These are phyloP conservation scores for Metarhizium robertsii DNA, from an alignment of 2,329 filamentous ascomycete genomes.

Conservation along the genomic window DNA sequence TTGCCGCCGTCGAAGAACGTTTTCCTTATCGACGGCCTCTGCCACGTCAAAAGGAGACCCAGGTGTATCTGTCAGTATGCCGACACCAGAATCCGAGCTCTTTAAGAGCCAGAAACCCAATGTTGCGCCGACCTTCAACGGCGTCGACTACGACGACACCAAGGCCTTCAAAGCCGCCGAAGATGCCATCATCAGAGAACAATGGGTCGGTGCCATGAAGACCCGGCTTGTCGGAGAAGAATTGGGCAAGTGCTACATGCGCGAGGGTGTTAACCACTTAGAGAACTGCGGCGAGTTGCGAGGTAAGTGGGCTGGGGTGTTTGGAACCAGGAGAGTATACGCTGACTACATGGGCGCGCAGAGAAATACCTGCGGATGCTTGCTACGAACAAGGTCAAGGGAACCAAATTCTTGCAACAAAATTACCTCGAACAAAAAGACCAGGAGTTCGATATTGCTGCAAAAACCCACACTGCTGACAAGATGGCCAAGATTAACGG, in stretches of 20 bases:
- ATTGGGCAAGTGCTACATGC: slow-evolving; percentile 76
- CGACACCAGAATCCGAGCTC: slow-evolving; percentile 70
- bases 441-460: slow-evolving; percentile 26
- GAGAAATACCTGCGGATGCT: slow-evolving; percentile 73
- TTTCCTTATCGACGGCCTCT: slow-evolving; percentile 8
- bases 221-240: slow-evolving; percentile 72
- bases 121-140: slow-evolving; percentile 75
- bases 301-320: slow-evolving; percentile 40
- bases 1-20: neutral
- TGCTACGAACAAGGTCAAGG: slow-evolving; percentile 67
- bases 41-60: slow-evolving; percentile 4
- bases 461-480: slow-evolving; percentile 30
- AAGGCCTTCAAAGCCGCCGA: slow-evolving; percentile 73
- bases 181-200: slow-evolving; percentile 73
- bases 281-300: slow-evolving; percentile 76
- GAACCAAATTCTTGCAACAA: slow-evolving; percentile 70
- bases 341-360: slow-evolving; percentile 24
- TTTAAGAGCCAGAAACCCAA: slow-evolving; percentile 80
- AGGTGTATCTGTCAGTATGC: slow-evolving; percentile 43
- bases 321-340: too few species aligned
- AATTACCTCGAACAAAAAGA: slow-evolving; percentile 57
- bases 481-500: slow-evolving; percentile 29
- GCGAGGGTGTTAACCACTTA: slow-evolving; percentile 77
- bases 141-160: slow-evolving; percentile 79
- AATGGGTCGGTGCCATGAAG: slow-evolving; percentile 90